Base-by-base conservation (phyloP, 768 basidiomycete species). In the Mycena albidolilacea region DNA sequence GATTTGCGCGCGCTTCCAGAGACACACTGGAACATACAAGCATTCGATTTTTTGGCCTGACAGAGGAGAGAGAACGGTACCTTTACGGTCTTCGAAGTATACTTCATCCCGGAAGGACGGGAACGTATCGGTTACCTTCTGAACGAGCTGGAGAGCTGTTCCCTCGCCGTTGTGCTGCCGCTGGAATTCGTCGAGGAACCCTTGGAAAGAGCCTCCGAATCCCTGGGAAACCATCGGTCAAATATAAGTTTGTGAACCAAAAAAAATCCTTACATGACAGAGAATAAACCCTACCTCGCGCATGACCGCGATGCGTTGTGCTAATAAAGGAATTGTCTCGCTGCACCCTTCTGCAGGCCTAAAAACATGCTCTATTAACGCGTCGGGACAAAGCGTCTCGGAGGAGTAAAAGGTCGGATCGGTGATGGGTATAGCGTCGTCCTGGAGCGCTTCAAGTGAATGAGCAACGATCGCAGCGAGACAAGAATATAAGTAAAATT, bases 1-100 rank as follows among this genome's bases (percentile, higher is more conserved):
- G 69, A 97, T 97, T 75, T 97, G 96, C 1, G 95, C 92, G 43
- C 96, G 91, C 80, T 97, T 97, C 94, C 95, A 96, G 68, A 97
- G 87, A 81, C 82, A 91, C 9, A 97, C 94, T 95, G 44, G 52
- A 43, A 30, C 30, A 30, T 21, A 57, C 38, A 39, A 11, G 54
- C 35, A 41, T 21, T 69, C 50, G 11, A 23, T 48, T 60, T 64
- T 64, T 62, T 64, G 38, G n/a, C 9, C 41, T 46, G 54, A 44
- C 10, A 37, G 38, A 67, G n/a, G 43, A 21, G 7, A 21, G 19
- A 17, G 44, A 52, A 30, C 50, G 23, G 57, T 74, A 94, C 95
- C 87, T 87, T 86, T 90, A 30, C 84, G 84, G 37, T 90, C 92
- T 50, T 91, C 83, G 73, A 87, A 87, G 39, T 81, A 80, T 7